Percentiles rank a stretch among this genome's conserved stretches.
Evolutionary conservation across 1,284 basidiomycete species (phyloP).

Genomic region (Hemileia vastatrix): DNA sequence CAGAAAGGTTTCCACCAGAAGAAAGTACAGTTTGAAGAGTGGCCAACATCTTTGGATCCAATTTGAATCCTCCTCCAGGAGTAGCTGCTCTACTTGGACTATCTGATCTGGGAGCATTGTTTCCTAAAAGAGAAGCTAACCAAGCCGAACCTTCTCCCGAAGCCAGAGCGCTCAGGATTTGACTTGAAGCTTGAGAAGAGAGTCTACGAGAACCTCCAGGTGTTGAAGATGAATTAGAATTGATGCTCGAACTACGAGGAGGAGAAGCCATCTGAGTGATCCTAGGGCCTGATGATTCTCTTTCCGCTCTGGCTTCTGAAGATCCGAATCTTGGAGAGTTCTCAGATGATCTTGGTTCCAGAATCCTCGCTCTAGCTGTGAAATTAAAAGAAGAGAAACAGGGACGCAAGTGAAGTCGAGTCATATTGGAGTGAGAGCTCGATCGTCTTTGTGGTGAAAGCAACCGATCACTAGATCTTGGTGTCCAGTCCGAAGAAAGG

Average conservation of each 20-base stretch:
- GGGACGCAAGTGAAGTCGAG: no score
- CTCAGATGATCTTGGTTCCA: no score
- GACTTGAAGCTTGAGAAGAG: conserved; percentile 30
- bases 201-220: conserved; percentile 30
- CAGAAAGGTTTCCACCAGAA: conserved; percentile 14
- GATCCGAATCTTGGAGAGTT: no score
- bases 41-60: conserved; percentile 35
- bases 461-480: no score
- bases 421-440: no score
- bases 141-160: conserved; percentile 34
- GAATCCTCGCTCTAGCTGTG: no score
- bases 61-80: conserved; percentile 27
- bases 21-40: conserved; percentile 32
- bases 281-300: no score
- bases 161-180: conserved; percentile 34
- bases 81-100: conserved; percentile 23
- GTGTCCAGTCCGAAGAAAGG: no score
- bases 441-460: no score
- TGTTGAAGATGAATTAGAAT: conserved; percentile 21
- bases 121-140: conserved; percentile 34
- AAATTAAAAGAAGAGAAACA: no score
- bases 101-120: conserved; percentile 26
- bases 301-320: no score
- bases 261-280: not conserved
- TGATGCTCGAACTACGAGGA: not conserved